These are phyloP conservation scores for Gaeumannomyces tritici DNA, from an alignment of 2,329 filamentous ascomycete species.

Conservation along the genomic window DNA sequence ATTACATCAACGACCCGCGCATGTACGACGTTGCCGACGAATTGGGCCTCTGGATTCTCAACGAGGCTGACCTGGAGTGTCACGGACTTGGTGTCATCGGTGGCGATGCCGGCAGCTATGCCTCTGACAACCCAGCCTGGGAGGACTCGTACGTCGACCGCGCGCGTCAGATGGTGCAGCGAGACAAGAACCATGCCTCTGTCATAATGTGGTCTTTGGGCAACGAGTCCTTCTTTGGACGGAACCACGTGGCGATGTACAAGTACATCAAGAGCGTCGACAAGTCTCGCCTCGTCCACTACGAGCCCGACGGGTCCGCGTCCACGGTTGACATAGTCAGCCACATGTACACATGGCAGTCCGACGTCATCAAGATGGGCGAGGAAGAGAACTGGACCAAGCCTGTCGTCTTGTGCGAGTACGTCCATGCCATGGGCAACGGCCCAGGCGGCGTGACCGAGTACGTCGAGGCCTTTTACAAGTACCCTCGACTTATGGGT, in stretches of 20 bases:
- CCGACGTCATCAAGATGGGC: constrained; percentile 26
- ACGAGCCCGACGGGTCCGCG: constrained; percentile 49
- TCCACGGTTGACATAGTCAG: constrained; percentile 49
- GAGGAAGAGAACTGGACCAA: constrained; percentile 27
- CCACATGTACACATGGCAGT: constrained; percentile 49
- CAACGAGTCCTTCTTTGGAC: constrained; percentile 58
- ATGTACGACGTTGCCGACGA: constrained; percentile 54
- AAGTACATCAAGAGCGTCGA: constrained; percentile 47
- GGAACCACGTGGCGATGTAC: constrained; percentile 55
- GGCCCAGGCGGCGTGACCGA: constrained; percentile 56
- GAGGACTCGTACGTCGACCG: constrained; percentile 54
- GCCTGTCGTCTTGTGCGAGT: constrained; percentile 43
- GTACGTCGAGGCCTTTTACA: constrained; percentile 52
- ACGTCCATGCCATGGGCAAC: constrained; percentile 54
- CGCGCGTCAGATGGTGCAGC: constrained; percentile 49
- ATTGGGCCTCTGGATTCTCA: constrained; percentile 53
- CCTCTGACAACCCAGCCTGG: constrained; percentile 48
- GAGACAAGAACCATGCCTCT: constrained; percentile 56
- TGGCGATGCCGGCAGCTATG: constrained; percentile 32
- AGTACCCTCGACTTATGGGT: constrained; percentile 47
- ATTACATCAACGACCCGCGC: constrained; percentile 55
- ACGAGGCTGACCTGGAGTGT: constrained; percentile 38
- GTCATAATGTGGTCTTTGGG: constrained; percentile 59
- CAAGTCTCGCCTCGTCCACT: constrained; percentile 46
- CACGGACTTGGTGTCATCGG: constrained; percentile 35